Conservation (phyloP, 2,329 filamentous ascomycete species). For the Cladosporium sp. region DNA sequence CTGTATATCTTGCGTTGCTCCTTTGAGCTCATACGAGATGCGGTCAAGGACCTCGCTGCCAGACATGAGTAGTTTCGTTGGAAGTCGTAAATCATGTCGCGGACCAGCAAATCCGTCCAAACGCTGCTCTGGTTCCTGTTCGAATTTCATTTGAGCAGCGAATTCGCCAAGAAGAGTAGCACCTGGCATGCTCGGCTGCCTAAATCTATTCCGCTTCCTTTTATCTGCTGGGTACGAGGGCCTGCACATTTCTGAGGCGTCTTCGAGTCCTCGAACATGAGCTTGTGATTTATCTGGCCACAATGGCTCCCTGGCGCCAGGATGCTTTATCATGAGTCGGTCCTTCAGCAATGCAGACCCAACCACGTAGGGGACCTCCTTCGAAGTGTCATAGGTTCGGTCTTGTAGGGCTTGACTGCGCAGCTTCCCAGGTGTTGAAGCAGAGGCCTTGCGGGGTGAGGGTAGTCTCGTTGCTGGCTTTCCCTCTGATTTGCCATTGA, state of each 20-base stretch:
- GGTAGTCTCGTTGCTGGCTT: conserved; percentile 25
- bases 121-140: conserved; percentile 19
- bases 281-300: conserved; percentile 66
- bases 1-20: conserved; percentile 1
- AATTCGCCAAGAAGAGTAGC: conserved; percentile 24
- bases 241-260: too few relatives aligned
- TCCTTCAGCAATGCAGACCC: conserved; percentile 29
- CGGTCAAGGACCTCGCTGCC: conserved; percentile 37
- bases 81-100: conserved; percentile 24
- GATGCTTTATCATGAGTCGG: conserved; percentile 50
- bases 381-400: conserved; percentile 14
- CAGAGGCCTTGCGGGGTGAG: conserved; percentile 33
- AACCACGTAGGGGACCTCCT: conserved; percentile 19
- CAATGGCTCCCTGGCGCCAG: conserved; percentile 61
- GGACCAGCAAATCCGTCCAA: conserved; percentile 33
- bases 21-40: conserved; percentile 26
- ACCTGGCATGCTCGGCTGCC: conserved; percentile 20
- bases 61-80: conserved; percentile 28
- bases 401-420: conserved; percentile 25
- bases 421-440: conserved; percentile 46
- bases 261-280: conserved; percentile 54
- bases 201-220: conserved; percentile 35
- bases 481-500: conserved; percentile 52
- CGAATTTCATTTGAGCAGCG: conserved; percentile 18
- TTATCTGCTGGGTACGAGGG: conserved; percentile 12